A percentile compares a stretch with the other conserved stretches of the same genome.
Evolutionary conservation across 2,329 filamentous ascomycete genomes (phyloP).

Genomic region (Claviceps lovelessii): DNA sequence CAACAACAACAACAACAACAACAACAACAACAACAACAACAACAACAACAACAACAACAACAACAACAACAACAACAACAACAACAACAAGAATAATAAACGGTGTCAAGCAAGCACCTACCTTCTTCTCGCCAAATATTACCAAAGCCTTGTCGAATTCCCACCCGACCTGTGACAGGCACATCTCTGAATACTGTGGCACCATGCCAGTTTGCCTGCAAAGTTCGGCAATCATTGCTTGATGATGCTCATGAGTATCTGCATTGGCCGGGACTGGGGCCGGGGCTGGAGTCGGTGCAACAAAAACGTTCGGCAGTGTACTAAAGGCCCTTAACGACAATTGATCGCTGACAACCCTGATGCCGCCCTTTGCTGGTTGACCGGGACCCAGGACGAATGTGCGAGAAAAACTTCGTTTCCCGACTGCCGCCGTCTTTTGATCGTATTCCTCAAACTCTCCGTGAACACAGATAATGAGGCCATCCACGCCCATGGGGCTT

Average conservation of each 20-base stretch:
- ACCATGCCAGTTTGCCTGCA: constrained; percentile 70
- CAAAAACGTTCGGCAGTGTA: constrained; percentile 30
- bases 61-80: too few species aligned
- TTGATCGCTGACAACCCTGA: constrained; percentile 70
- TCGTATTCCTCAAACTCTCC: constrained; percentile 72
- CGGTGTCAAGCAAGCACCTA: constrained; percentile 21
- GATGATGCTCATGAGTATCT: constrained; percentile 31
- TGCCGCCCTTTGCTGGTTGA: constrained; percentile 43
- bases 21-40: too few species aligned
- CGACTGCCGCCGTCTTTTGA: constrained; percentile 35
- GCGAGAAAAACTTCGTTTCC: constrained; percentile 67
- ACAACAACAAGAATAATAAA: too few species aligned
- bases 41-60: too few species aligned
- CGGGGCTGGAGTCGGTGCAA: constrained; percentile 10
- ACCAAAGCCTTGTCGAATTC: constrained; percentile 60
- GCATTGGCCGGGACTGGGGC: constrained; percentile 10
- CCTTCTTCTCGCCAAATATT: constrained; percentile 64
- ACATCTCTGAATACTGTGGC: constrained; percentile 63
- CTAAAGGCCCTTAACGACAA: constrained; percentile 56
- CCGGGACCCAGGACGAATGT: constrained; percentile 69
- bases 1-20: too few species aligned
- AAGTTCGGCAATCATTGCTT: constrained; percentile 61
- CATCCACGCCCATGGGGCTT: constrained; percentile 53
- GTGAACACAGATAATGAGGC: constrained; percentile 65
- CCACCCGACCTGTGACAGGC: constrained; percentile 67